A percentile compares a stretch with the other conserved stretches of the same genome.
Conservation (phyloP, 2,329 filamentous ascomycete genomes). For the Aspergillus brasiliensis region DNA sequence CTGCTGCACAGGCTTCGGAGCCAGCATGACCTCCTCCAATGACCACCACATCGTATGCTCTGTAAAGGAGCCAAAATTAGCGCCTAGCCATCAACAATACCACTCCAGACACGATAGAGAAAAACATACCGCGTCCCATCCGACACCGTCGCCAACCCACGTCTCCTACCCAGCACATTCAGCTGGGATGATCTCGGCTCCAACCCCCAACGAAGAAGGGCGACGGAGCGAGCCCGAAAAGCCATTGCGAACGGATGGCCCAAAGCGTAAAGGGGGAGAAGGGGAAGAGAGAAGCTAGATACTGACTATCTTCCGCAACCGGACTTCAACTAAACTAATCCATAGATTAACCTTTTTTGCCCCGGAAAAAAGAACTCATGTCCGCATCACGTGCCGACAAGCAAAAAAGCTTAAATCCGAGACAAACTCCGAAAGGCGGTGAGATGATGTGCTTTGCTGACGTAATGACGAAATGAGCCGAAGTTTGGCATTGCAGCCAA, state of each 20-base stretch:
- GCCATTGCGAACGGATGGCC: conserved; percentile 30
- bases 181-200: conserved; percentile 24
- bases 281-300: not conserved
- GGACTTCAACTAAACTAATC: not conserved
- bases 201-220: conserved; percentile 31
- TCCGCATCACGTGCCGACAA: conserved; percentile 15
- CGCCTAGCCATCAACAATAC: not conserved
- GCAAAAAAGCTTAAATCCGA: conserved; percentile 5
- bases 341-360: too few relatives aligned
- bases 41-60: conserved; percentile 86
- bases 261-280: not conserved
- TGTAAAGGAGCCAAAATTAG: conserved; percentile 33
- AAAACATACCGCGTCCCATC: conserved; percentile 38
- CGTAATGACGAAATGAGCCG: conserved; percentile 19
- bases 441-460: conserved; percentile 14
- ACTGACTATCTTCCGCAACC: not conserved
- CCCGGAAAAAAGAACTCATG: conserved; percentile 7
- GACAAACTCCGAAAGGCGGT: conserved; percentile 25
- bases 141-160: conserved; percentile 44
- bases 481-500: conserved; percentile 21
- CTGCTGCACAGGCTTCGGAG: conserved; percentile 87
- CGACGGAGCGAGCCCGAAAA: conserved; percentile 35
- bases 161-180: conserved; percentile 19
- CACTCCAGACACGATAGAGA: not conserved
- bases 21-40: conserved; percentile 96